Percentiles rank a stretch among this genome's conserved stretches.
Evolutionary conservation across 139 green algal species (phyloP).

Genomic region (Haematococcus sp.): DNA sequence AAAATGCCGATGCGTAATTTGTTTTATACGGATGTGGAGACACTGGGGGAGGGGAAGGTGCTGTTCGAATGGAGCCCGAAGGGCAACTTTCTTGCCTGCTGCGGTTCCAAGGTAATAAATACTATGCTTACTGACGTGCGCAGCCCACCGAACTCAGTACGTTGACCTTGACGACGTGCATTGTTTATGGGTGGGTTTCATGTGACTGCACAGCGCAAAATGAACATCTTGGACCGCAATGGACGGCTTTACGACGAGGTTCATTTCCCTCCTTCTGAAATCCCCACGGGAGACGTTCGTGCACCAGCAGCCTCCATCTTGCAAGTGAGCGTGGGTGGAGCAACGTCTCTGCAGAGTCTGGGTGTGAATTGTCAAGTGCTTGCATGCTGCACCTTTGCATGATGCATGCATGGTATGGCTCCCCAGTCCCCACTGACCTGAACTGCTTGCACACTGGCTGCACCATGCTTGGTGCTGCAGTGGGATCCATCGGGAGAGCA

Average conservation of each 20-base stretch:
- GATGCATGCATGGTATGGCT: conserved; percentile 1
- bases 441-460: neutral
- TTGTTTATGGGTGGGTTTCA: neutral
- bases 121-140: neutral
- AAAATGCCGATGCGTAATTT: conserved; percentile 21
- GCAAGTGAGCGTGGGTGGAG: conserved; percentile 25
- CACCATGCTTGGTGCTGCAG: conserved; percentile 34
- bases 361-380: neutral
- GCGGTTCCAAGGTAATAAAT: conserved; percentile 46
- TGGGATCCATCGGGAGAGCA: conserved; percentile 64
- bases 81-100: conserved; percentile 42
- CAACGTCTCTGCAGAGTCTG: no score
- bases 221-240: conserved; percentile 65
- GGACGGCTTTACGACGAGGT: conserved; percentile 57
- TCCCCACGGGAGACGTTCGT: conserved; percentile 21
- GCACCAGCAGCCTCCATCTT: conserved; percentile 31
- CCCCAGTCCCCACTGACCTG: no score
- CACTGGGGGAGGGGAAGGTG: conserved; percentile 44
- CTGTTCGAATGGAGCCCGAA: conserved; percentile 57
- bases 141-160: neutral
- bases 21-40: conserved; percentile 24
- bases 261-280: conserved; percentile 47
- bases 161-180: neutral
- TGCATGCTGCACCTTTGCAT: neutral
- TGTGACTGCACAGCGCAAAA: conserved; percentile 57